These are phyloP conservation scores for Lenzites betulinus DNA, from an alignment of 768 basidiomycete species.

Conservation along the genomic window DNA sequence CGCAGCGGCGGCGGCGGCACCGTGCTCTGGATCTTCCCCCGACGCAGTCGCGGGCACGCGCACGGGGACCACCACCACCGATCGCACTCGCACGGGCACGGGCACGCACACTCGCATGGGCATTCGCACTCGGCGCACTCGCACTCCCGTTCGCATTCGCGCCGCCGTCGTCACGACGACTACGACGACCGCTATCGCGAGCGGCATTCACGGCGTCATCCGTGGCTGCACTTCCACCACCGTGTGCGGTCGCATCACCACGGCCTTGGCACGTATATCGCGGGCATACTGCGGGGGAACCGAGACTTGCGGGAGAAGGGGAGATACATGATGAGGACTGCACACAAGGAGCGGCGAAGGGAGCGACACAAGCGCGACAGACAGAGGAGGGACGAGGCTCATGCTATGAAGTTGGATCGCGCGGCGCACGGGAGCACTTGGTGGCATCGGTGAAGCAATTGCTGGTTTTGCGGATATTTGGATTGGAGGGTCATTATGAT, in stretches of 20 bases:
- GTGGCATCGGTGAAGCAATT: conserved; percentile 1
- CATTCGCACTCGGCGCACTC: conserved; percentile 10
- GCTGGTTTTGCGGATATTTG: background rate
- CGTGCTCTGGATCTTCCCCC: conserved; percentile 33
- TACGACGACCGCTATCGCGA: conserved; percentile 19
- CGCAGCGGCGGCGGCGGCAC: conserved; percentile 20
- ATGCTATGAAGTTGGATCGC: conserved; percentile 14
- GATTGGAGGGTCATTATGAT: background rate
- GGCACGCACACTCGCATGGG: conserved; percentile 5
- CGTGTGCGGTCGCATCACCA: conserved; percentile 26
- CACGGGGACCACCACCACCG: conserved; percentile 4
- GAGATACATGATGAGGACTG: conserved; percentile 5
- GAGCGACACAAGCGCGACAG: conserved; percentile 22
- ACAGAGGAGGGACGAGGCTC: conserved; percentile 19
- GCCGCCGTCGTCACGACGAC: conserved; percentile 5
- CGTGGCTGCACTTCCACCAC: conserved; percentile 27
- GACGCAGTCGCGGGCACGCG: background rate
- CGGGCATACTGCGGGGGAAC: conserved; percentile 19
- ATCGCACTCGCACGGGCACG: background rate
- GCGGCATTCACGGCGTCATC: conserved; percentile 14
- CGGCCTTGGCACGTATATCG: conserved; percentile 24
- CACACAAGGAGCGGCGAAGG: conserved; percentile 22
- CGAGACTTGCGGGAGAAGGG: conserved; percentile 19
- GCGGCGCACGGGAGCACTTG: conserved; percentile 20
- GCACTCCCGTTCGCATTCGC: conserved; percentile 1